Base-by-base conservation (phyloP, 1,284 basidiomycete genomes). In the Malassezia restricta region DNA sequence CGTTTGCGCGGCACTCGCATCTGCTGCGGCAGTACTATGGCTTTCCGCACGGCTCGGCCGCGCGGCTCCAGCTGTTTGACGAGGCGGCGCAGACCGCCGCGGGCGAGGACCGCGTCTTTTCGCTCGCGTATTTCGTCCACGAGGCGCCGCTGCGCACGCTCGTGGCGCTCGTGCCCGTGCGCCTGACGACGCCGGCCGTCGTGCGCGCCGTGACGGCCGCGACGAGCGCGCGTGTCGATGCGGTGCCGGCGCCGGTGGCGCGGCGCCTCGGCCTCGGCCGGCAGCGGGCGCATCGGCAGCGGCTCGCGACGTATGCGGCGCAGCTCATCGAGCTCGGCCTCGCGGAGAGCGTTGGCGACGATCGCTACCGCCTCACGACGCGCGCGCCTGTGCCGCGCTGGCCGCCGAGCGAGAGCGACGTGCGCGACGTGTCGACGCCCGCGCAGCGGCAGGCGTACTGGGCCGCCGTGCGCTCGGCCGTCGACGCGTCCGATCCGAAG, bases 61-160 rank as follows among this genome's bases (percentile, higher is more conserved):
- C 58, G 8, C 56, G 63, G 5, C 57, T 67, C 40, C 56, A 51
- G 39, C 54, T 61, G 3, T 67, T 66, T 17, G 59, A 63, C 38
- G 53, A 40, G 6, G 54, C 61, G 11, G 39, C 51, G 7, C 17
- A 32, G 9, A 14, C 45, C 8, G 20, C 38, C 33, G 17, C 17
- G 0, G 33, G 5, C 15, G 33, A 35, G 3, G 33, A 15, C 11
- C 28, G 28, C 11, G 37, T 40, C n/a, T 32, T 64, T 9, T 43
- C 39, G 8, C 47, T 66, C 8, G 54, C 51, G 46, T 66, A 56
- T 52, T 66, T 66, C 27, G 63, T 61, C 59, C 58, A 62, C 27
- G 48, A 61, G 15, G 56, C 50, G 3, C 51, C 64, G 8, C 52
- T 66, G 17, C 31, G 33, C 27, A 56, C 48, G 20, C 47, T 51